Conservation (phyloP, 1,139 yeast species). For the Chernovozyma aurita region DNA sequence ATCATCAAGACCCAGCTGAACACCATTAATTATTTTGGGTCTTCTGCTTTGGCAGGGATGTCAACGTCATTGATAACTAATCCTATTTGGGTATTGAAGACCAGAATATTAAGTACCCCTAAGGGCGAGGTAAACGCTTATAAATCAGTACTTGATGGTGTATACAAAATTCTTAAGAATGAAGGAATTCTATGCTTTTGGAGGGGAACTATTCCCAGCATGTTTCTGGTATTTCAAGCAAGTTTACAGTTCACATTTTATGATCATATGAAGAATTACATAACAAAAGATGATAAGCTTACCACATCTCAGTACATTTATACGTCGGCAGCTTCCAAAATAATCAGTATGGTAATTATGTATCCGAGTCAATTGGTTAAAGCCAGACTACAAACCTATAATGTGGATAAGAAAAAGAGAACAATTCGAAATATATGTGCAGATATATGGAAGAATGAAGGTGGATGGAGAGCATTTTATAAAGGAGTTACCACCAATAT, state of each 20-base stretch:
- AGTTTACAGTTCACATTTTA: constrained; percentile 84
- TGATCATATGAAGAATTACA: constrained; percentile 57
- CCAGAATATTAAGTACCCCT: constrained; percentile 70
- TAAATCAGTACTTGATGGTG: constrained; percentile 52
- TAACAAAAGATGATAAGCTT: constrained; percentile 19
- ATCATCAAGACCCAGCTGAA: constrained; percentile 15
- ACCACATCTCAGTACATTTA: constrained; percentile 53
- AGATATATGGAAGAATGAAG: constrained; percentile 31
- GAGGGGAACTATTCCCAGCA: constrained; percentile 78
- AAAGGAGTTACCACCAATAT: constrained; percentile 67
- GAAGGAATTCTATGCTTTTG: constrained; percentile 77
- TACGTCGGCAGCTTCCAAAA: constrained; percentile 67
- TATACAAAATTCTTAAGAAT: constrained; percentile 39
- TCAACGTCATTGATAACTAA: constrained; percentile 75
- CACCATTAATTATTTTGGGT: constrained; percentile 29
- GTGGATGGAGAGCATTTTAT: constrained; percentile 63
- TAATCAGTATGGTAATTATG: constrained; percentile 59
- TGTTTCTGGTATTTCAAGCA: constrained; percentile 83
- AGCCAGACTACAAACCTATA: constrained; percentile 66
- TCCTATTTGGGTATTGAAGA: constrained; percentile 91
- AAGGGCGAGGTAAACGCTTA: constrained; percentile 48
- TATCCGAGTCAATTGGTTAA: constrained; percentile 86
- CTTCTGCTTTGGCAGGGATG: constrained; percentile 59
- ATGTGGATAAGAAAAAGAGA: constrained; percentile 9
- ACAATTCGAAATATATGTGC: constrained; percentile 18